Conservation (phyloP, 306 rosid genomes). For the Quercus glauca region DNA sequence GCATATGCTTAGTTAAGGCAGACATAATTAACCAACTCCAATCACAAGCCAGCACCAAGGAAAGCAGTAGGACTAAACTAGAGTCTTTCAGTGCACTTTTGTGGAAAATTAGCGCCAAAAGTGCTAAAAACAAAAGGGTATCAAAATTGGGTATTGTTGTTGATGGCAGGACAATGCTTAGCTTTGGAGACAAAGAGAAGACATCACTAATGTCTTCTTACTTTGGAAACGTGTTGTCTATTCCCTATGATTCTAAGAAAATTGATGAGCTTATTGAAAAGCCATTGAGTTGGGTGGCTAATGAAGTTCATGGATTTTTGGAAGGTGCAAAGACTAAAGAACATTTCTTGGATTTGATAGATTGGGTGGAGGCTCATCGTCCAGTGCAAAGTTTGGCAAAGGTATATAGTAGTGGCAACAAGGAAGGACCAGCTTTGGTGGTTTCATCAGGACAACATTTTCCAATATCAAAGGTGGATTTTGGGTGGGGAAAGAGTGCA, state of each 20-base stretch:
- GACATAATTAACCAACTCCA: conserved; percentile 43
- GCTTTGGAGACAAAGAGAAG: not conserved
- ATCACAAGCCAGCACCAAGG: conserved; percentile 20
- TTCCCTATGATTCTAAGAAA: conserved; percentile 40
- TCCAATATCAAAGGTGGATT: conserved; percentile 36
- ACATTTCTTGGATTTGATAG: conserved; percentile 64
- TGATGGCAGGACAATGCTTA: conserved; percentile 52
- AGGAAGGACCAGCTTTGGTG: conserved; percentile 8
- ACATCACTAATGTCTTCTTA: conserved; percentile 29
- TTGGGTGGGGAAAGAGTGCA: conserved; percentile 66
- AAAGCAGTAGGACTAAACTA: conserved; percentile 35
- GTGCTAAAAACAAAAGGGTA: conserved; percentile 1
- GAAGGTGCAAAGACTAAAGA: conserved; percentile 28
- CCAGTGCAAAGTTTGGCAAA: conserved; percentile 26
- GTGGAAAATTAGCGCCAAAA: conserved; percentile 60
- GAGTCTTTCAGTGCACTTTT: conserved; percentile 64
- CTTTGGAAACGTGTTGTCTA: conserved; percentile 65
- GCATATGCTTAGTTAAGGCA: conserved; percentile 40
- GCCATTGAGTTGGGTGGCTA: conserved; percentile 46
- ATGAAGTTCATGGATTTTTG: conserved; percentile 40
- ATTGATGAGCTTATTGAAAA: conserved; percentile 31
- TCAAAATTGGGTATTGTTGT: conserved; percentile 72
- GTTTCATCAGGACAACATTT: too few species aligned
- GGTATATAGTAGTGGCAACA: not conserved
- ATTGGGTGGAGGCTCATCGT: conserved; percentile 60